These are phyloP conservation scores for Baudoinia panamericana DNA, from an alignment of 495 filamentous ascomycete species.

Conservation along the genomic window DNA sequence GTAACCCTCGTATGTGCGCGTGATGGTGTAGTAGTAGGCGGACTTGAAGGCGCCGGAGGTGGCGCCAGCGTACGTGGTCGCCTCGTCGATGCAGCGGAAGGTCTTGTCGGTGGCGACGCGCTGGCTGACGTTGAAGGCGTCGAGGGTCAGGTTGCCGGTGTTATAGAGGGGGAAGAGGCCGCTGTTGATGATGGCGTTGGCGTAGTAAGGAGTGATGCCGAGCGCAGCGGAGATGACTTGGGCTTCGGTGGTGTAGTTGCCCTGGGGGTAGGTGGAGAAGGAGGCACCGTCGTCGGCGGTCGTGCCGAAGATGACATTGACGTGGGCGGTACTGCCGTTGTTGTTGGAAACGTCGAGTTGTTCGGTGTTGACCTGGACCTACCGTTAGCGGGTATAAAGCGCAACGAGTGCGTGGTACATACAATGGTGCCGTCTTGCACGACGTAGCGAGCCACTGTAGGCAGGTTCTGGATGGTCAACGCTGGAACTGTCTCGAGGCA, in stretches of 20 bases:
- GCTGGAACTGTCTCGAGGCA: constrained; percentile 31
- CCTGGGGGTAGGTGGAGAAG: constrained; percentile 30
- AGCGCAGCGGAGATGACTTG: constrained; percentile 29
- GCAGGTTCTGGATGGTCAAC: constrained; percentile 22
- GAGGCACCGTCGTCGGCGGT: constrained; percentile 33
- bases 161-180: constrained; percentile 32
- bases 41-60: constrained; percentile 26
- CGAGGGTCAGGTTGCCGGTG: constrained; percentile 34
- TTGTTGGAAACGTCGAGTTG: constrained; percentile 28
- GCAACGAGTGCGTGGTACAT: too few relatives aligned
- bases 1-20: constrained; percentile 29
- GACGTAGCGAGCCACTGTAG: constrained; percentile 32
- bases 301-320: constrained; percentile 34
- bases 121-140: constrained; percentile 33
- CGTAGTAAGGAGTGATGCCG: constrained; percentile 27
- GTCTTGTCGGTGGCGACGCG: constrained; percentile 34
- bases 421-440: constrained; percentile 35
- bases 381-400: too few relatives aligned
- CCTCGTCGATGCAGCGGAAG: constrained; percentile 37
- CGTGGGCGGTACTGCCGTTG: constrained; percentile 26
- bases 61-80: constrained; percentile 32
- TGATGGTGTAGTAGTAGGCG: constrained; percentile 37
- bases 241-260: constrained; percentile 22
- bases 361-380: constrained; percentile 31
- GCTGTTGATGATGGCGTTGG: constrained; percentile 30